These are phyloP conservation scores for Neophaeococcomyces aloes DNA, from an alignment of 2,329 filamentous ascomycete genomes.

Conservation along the genomic window DNA sequence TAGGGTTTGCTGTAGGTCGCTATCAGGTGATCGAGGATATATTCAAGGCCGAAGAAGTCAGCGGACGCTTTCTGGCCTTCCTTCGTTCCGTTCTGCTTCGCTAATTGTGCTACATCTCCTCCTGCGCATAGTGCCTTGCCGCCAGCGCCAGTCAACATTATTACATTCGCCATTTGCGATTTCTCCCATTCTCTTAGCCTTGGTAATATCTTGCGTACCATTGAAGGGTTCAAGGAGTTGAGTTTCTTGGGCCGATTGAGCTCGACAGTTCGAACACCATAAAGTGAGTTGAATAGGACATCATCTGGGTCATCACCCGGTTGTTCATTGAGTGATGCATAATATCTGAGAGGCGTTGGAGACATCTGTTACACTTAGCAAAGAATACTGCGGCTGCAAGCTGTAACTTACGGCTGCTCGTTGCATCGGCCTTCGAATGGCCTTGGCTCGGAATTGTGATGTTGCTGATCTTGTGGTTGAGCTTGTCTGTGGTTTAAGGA, in stretches of 20 bases:
- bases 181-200: conserved; percentile 87
- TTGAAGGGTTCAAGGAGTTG: conserved; percentile 86
- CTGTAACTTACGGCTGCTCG: neutral
- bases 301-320: conserved; percentile 70
- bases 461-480: conserved; percentile 8
- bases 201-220: conserved; percentile 89
- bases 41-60: conserved; percentile 90
- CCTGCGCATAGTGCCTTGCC: conserved; percentile 82
- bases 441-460: neutral
- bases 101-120: conserved; percentile 76
- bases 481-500: conserved; percentile 9
- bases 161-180: conserved; percentile 83
- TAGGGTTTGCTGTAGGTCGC: conserved; percentile 90
- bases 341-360: conserved; percentile 19
- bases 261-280: conserved; percentile 82
- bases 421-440: neutral
- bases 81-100: conserved; percentile 57
- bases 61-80: conserved; percentile 64
- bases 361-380: conserved; percentile 33
- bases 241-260: conserved; percentile 87
- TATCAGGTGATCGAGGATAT: conserved; percentile 90
- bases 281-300: conserved; percentile 81
- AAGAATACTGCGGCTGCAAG: neutral
- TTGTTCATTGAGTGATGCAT: conserved; percentile 40
- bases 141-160: conserved; percentile 85